Evolutionary conservation across 768 basidiomycete species (phyloP), one percentile per base, ranked within the genome.

Genomic region (Mycena sanguinolenta): DNA sequence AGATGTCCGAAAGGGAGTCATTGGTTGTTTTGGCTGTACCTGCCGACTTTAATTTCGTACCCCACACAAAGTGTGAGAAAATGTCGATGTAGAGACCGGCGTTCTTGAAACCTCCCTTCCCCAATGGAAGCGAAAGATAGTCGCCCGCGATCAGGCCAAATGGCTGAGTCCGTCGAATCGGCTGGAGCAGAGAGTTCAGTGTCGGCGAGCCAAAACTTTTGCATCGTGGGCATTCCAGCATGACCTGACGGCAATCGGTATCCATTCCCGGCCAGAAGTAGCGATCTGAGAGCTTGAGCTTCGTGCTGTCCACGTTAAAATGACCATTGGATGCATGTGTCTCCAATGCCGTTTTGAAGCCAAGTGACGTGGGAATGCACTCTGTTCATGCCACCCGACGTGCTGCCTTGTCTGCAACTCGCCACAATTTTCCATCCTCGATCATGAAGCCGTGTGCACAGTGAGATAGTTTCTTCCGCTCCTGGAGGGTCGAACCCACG

Each of bases 81-180:
- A 65, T 67, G 23, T 81, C 79, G 3, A 78, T 52, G 30, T 72
- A 76, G 0, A 79, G 39, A 0, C 70, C 69, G 0, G 76, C 44
- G 0, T 70, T 77, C 44, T 75, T 67, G 60, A 63, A 78, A 3
- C 75, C 75, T 14, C 76, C 77, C 27, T 73, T 77, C 0, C 76
- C 79, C 0, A 57, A 30, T 4, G 78, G 80, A 21, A 80, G 32
- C 0, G 74, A 74, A 4, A 80, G 54, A 55, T 81, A 81, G 67
- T 81, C 79, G 0, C 69, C 79, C 0, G 77, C 77, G 0, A 81
- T 21, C 1, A 81, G 60, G 27, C 77, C 70, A 65, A 80, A 80
- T 1, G 79, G 82, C 25, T 76, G 75, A 0, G 63, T 67, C 0
- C 77, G 66, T 4, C 73, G 77, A 34, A 82, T 78, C 0, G 78